These are phyloP conservation scores for Fusarium sp. DNA, from an alignment of 2,329 filamentous ascomycete genomes.

Conservation along the genomic window DNA sequence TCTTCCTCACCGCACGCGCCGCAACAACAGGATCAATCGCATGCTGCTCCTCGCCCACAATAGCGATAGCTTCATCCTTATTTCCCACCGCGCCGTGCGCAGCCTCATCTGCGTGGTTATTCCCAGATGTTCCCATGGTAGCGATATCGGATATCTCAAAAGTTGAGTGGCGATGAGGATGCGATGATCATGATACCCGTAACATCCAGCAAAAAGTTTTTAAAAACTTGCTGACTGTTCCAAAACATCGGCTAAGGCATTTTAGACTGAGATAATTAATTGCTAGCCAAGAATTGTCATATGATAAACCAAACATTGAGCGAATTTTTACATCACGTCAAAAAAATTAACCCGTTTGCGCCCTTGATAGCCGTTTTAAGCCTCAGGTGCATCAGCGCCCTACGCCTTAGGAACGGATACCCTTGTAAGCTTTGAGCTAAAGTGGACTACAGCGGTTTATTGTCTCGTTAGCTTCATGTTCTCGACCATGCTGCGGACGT, in stretches of 20 bases:
- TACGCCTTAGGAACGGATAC: constrained; percentile 1
- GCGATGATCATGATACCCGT: not conserved
- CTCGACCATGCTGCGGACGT: constrained; percentile 6
- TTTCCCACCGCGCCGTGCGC: constrained; percentile 22
- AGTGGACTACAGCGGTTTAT: constrained; percentile 22
- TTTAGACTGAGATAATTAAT: not conserved
- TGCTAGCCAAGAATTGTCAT: constrained; percentile 28
- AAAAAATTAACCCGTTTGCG: constrained; percentile 7
- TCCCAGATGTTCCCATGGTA: constrained; percentile 32
- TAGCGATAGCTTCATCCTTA: constrained; percentile 60
- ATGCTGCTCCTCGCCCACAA: constrained; percentile 71
- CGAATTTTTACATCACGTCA: constrained; percentile 34
- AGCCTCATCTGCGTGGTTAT: constrained; percentile 17
- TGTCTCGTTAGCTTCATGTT: constrained; percentile 4
- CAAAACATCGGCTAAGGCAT: not conserved
- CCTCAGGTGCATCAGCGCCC: constrained; percentile 27
- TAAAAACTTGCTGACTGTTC: not conserved
- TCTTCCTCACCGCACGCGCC: constrained; percentile 74
- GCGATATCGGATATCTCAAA: constrained; percentile 2
- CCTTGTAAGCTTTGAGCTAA: constrained; percentile 33
- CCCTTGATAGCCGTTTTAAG: constrained; percentile 37
- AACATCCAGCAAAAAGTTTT: not conserved
- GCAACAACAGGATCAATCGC: constrained; percentile 69
- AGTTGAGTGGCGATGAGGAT: constrained; percentile 13
- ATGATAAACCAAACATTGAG: constrained; percentile 34